Evolutionary conservation across 768 basidiomycete species (phyloP).

Genomic region (Lentinus tigrinus): DNA sequence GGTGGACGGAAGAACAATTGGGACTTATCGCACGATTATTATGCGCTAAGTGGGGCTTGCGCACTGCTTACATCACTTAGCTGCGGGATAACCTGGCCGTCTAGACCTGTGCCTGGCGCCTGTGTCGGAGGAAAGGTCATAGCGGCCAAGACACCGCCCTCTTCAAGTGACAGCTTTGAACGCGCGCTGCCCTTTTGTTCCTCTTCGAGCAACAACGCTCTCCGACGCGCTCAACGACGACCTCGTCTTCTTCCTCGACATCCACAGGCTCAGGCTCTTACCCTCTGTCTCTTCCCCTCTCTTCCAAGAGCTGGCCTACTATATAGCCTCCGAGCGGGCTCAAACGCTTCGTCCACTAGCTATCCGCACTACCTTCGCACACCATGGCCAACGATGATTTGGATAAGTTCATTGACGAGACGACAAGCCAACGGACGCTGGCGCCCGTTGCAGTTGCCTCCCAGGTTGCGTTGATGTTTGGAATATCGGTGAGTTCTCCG

Average conservation of each 20-base stretch:
- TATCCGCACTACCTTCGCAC: neutral
- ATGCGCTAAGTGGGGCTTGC: no score
- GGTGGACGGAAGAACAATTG: no score
- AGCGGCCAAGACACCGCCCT: no score
- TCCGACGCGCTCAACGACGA: neutral
- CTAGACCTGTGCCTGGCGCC: no score
- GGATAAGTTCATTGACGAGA: slow-evolving; percentile 27
- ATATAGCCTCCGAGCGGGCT: slow-evolving; percentile 6
- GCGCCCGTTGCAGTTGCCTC: slow-evolving; percentile 77
- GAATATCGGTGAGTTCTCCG: slow-evolving; percentile 58
- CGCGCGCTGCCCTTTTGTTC: neutral
- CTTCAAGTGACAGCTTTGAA: neutral
- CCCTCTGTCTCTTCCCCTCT: neutral
- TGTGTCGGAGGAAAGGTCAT: no score
- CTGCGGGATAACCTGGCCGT: no score
- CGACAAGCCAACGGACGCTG: slow-evolving; percentile 53
- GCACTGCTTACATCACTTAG: no score
- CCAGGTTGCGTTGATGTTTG: slow-evolving; percentile 74
- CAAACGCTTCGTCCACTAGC: slow-evolving; percentile 1
- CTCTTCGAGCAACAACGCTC: neutral
- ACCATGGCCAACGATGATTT: slow-evolving; percentile 22
- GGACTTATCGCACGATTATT: no score
- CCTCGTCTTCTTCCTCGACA: neutral
- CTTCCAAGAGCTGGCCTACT: neutral
- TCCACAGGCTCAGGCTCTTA: neutral